Evolutionary conservation across 176 grass and related monocot genomes (phyloP), one percentile per base, ranked within the genome.

Genomic region (Avena eriantha): DNA sequence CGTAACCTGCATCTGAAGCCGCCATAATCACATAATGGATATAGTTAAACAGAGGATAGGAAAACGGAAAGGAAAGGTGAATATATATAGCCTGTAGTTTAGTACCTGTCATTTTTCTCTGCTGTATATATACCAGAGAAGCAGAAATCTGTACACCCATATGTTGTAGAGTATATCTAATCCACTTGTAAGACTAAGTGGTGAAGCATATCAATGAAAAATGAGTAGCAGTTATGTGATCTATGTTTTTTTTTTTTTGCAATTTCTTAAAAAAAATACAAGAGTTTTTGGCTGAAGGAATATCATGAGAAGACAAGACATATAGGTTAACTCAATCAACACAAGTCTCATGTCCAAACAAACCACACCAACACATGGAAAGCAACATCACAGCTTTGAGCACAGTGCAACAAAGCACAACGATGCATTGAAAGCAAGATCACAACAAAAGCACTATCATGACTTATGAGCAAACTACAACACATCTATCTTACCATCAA

Each of bases 141-240:
- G 81, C 67, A 84, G 36, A 90, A 45, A 58, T 59, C 5, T 87
- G 69, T 53, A 63, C 45, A 60, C 22, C n/a, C 80, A 10, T 79
- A 53, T 60, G 73, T 10, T 76, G 48, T 76, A 69, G 48, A 58
- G 67, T 50, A 69, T 56, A 80, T 81, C 29, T 88, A 72, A 55
- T 64, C 86, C 85, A 84, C 85, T 91, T 84, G 85, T 76, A 84
- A 87, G 85, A 81, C 29, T 33, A 84, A 83, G 85, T 69, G 81
- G 69, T 69, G 81, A 87, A 69, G 76, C 76, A 69, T 80, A 51
- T 77, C 46, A 77, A 50, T 61, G 51, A n/a, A 75, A 68, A 83
- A 71, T 23, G 3, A 55, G 66, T 23, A 88, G 50, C 21, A 56
- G 11, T 24, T 21, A 59, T 39, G 15, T 16, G 24, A 79, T 34